Conservation (phyloP, 2,329 filamentous ascomycete species). For the Pestalotiopsis fici region DNA sequence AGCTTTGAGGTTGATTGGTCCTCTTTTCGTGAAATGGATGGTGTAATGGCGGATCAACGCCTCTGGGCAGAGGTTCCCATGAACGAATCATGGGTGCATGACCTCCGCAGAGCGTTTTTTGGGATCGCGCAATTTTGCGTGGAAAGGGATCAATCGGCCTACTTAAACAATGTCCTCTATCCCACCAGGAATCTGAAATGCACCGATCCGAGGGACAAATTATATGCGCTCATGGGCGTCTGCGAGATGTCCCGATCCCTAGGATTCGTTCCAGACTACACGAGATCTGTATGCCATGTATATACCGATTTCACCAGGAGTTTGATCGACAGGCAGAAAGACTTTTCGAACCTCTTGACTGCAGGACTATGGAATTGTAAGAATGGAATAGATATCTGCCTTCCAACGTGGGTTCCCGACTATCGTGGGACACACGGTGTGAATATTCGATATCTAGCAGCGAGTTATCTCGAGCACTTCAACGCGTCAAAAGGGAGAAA, state of each 20-base stretch:
- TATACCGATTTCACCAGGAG: background rate
- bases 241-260: background rate
- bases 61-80: background rate
- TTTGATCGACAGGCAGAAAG: background rate
- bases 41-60: background rate
- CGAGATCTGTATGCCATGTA: background rate
- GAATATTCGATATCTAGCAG: conserved; percentile 1
- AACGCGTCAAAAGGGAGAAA: background rate
- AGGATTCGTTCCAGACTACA: background rate
- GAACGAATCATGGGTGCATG: background rate
- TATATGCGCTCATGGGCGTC: background rate
- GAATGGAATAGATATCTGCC: background rate
- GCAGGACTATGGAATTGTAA: background rate
- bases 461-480: background rate
- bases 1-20: background rate
- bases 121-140: background rate
- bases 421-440: conserved; percentile 2
- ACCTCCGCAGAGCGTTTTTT: conserved; percentile 2
- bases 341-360: background rate
- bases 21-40: background rate
- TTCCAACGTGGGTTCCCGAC: conserved; percentile 4
- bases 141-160: background rate
- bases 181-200: background rate
- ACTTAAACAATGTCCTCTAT: background rate
- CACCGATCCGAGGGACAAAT: background rate